Evolutionary conservation across 805 yeast species (phyloP).

Genomic region (Candida ortonii): DNA sequence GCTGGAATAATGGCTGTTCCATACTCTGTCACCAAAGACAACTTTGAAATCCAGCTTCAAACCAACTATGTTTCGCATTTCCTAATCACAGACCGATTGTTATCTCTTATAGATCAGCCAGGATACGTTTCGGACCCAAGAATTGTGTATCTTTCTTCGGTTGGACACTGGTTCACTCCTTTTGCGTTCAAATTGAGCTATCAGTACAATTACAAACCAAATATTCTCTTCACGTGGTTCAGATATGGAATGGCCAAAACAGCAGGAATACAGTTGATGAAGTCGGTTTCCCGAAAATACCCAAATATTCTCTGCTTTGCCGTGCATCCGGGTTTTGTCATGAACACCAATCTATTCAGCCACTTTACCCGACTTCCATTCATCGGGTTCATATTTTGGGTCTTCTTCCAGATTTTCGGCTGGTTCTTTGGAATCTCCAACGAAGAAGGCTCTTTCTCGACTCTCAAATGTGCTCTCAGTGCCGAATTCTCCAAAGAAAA

Average conservation of each 20-base stretch:
- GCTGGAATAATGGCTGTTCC: constrained; percentile 85
- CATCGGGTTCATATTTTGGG: constrained; percentile 73
- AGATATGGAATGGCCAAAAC: constrained; percentile 77
- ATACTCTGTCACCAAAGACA: constrained; percentile 51
- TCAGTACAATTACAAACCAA: constrained; percentile 58
- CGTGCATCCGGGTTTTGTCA: constrained; percentile 84
- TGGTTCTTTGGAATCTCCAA: constrained; percentile 65
- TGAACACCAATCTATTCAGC: constrained; percentile 71
- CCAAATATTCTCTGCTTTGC: constrained; percentile 63
- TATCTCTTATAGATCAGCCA: constrained; percentile 48
- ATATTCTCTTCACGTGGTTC: constrained; percentile 70
- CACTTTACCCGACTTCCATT: constrained; percentile 78
- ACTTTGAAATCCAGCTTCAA: constrained; percentile 78
- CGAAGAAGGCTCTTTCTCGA: constrained; percentile 68
- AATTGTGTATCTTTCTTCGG: constrained; percentile 60
- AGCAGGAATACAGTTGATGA: constrained; percentile 71
- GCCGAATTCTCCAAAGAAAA: constrained; percentile 44
- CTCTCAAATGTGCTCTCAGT: constrained; percentile 60
- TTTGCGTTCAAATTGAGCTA: constrained; percentile 46
- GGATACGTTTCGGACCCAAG: constrained; percentile 39
- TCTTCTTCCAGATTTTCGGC: constrained; percentile 66
- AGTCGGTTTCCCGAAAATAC: constrained; percentile 59
- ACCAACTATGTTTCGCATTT: constrained; percentile 77
- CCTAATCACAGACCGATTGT: constrained; percentile 57
- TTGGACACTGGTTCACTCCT: constrained; percentile 58